Percentiles rank a stretch among this genome's conserved stretches.
These are phyloP conservation scores for Omphalea diandra DNA, from an alignment of 441 rosid genomes.

Conservation along the genomic window DNA sequence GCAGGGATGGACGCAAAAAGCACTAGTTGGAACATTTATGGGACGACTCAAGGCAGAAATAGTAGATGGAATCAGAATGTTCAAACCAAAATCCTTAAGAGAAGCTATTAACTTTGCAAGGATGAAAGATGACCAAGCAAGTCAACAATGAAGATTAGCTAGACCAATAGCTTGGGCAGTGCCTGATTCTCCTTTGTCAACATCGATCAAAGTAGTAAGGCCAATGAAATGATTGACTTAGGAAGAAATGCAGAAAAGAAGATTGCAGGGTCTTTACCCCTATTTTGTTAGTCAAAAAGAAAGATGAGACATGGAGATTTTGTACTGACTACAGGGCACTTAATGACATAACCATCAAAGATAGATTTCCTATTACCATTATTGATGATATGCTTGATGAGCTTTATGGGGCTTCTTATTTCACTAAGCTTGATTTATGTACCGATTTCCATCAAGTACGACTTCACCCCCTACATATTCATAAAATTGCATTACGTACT, in stretches of 20 bases:
- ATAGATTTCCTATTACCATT: not conserved
- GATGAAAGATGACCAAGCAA: not conserved
- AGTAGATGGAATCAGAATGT: too few relatives aligned
- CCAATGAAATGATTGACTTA: not conserved
- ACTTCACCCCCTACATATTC: not conserved
- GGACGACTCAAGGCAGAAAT: too few relatives aligned
- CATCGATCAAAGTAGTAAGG: not conserved
- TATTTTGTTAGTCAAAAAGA: not conserved
- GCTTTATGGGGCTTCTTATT: not conserved
- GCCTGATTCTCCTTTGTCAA: not conserved
- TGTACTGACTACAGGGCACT: not conserved
- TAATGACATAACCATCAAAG: not conserved
- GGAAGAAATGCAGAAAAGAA: not conserved
- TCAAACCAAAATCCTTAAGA: too few relatives aligned
- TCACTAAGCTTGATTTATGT: not conserved
- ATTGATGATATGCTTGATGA: not conserved
- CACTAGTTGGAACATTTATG: too few relatives aligned
- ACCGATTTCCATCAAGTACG: not conserved
- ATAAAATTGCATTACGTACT: not conserved
- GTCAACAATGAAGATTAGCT: not conserved
- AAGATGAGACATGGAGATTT: not conserved
- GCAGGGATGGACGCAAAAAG: too few relatives aligned
- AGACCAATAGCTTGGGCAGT: too few relatives aligned
- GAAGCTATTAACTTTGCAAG: not conserved
- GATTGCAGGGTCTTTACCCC: not conserved